Evolutionary conservation across 352 stramenopile genomes (phyloP).

Genomic region (Discostella stelligera): DNA sequence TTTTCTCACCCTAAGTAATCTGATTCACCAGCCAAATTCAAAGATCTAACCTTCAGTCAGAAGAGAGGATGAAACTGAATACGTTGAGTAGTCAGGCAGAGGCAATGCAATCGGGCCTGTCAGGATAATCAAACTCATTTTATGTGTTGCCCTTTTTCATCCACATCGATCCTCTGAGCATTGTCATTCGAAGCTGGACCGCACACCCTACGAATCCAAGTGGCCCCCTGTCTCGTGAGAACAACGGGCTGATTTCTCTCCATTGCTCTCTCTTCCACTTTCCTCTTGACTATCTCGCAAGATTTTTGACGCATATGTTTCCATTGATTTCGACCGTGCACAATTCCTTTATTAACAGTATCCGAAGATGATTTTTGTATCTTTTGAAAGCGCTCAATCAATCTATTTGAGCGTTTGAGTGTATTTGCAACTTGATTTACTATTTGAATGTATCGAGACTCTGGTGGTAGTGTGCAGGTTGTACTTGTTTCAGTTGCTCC

Average conservation of each 20-base stretch:
- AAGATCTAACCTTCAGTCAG: no score
- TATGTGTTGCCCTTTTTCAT: background rate
- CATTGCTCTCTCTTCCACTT: constrained; percentile 40
- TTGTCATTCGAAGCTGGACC: constrained; percentile 1
- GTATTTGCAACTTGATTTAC: constrained; percentile 26
- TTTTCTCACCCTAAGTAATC: no score
- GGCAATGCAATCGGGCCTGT: background rate
- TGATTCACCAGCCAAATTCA: no score
- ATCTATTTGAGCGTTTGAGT: constrained; percentile 15
- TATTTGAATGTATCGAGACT: constrained; percentile 43
- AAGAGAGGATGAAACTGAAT: no score
- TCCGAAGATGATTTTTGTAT: constrained; percentile 18
- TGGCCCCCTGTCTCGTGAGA: constrained; percentile 37
- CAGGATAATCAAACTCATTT: background rate
- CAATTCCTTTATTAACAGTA: constrained; percentile 8
- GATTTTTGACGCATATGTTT: constrained; percentile 23
- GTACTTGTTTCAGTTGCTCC: constrained; percentile 12
- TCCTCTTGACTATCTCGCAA: constrained; percentile 34
- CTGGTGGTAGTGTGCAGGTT: constrained; percentile 32
- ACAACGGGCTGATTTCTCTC: constrained; percentile 36
- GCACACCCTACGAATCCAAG: constrained; percentile 47
- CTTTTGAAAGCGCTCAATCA: constrained; percentile 34
- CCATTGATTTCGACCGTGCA: constrained; percentile 27
- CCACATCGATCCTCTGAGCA: background rate
- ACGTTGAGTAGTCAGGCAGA: background rate